Evolutionary conservation across 768 basidiomycete species (phyloP), one percentile per base, ranked within the genome.

Genomic region (Suillus placidus): DNA sequence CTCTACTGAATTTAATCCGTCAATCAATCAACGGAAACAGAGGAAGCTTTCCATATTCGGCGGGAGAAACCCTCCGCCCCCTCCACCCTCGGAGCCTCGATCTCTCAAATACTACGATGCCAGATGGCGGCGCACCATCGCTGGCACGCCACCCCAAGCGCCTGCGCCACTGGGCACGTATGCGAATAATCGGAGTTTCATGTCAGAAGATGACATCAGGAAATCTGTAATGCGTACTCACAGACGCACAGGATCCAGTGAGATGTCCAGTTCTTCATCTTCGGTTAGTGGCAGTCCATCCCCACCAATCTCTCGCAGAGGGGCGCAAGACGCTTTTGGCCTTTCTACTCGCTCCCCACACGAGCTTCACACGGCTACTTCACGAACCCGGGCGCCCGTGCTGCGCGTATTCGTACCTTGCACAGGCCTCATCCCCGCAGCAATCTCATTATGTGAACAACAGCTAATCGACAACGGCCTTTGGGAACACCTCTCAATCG

Each of bases 321-420:
- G 57, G 23, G 57, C 37, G 20, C n/a, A 65, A 26, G 72, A 74
- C 16, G 38, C 68, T 20, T 68, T 63, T 30, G 63, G 52, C 1
- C 66, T 58, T 14, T 58, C 57, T 37, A 18, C 71, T 20, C 70
- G 45, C 47, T 79, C 85, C 6, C 85, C 86, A 30, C 91, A 93
- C 71, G 90, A 92, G 68, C 79, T 94, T 45, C 76, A 72, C 54
- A 75, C 83, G 54, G 90, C 90, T 14, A 86, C 83, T 3, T 87
- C 82, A 23, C 84, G 87, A 38, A 79, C 78, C 5, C 89, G 90
- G 14, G 92, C 92, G 5, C 92, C 92, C 2, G 80, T 94, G 57
- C 79, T 90, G 55, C 88, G 90, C 34, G 86, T 91, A 57, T 94
- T 90, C 68, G 87, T 91, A 32, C 92, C 92, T 2, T 92, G 89